Conservation (phyloP, 352 stramenopile genomes). For the Pythium chondricola region DNA sequence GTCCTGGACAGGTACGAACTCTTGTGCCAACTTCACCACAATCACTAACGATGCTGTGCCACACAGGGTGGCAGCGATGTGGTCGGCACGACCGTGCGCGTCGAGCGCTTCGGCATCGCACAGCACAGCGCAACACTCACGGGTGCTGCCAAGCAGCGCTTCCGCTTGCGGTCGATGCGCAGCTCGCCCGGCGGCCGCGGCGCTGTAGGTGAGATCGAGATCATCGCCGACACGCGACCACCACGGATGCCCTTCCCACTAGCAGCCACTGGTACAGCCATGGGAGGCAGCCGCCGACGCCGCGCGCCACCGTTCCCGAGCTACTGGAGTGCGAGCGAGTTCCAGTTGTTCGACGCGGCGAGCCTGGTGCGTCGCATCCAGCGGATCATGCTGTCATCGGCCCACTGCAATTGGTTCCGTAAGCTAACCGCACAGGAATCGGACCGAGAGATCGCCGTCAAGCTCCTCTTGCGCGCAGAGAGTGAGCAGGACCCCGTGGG, state of each 20-base stretch:
- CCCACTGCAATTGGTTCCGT: slow-evolving; percentile 69
- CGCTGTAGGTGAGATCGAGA: slow-evolving; percentile 46
- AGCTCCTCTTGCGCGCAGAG: slow-evolving; percentile 21
- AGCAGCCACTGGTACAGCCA: too few relatives aligned
- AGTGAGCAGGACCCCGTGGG: slow-evolving; percentile 51
- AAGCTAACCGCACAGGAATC: slow-evolving; percentile 11
- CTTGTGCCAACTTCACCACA: not conserved
- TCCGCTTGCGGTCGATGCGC: slow-evolving; percentile 33
- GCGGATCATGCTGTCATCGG: slow-evolving; percentile 56
- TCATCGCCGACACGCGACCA: slow-evolving; percentile 41
- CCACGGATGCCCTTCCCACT: slow-evolving; percentile 32
- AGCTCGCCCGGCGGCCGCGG: slow-evolving; percentile 12
- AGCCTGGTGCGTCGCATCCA: slow-evolving; percentile 61
- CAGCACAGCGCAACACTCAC: slow-evolving; percentile 40
- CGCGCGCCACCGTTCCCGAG: slow-evolving; percentile 19
- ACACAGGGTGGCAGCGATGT: slow-evolving; percentile 22
- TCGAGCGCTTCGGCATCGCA: slow-evolving; percentile 54
- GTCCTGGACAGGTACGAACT: slow-evolving; percentile 33
- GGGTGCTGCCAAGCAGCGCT: slow-evolving; percentile 59
- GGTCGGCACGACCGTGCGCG: slow-evolving; percentile 63
- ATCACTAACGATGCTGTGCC: not conserved
- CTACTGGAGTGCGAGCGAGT: slow-evolving; percentile 44
- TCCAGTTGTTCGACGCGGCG: slow-evolving; percentile 50
- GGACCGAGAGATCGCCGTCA: slow-evolving; percentile 12
- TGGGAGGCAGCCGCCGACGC: too few relatives aligned